Base-by-base conservation (phyloP, 805 yeast genomes). In the Debaryomyces prosopidis region DNA sequence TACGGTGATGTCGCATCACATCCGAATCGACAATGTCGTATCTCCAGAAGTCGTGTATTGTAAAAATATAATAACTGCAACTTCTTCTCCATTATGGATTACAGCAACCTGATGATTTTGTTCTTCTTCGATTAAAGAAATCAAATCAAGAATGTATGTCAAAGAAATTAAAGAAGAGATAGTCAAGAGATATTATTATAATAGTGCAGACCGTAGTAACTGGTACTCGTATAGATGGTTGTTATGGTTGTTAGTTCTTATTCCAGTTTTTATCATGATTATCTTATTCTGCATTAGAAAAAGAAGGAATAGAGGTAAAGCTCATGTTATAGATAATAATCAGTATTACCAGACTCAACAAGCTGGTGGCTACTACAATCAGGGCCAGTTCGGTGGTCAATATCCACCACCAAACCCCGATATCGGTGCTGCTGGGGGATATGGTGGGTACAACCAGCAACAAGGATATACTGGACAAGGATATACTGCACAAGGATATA, bases 311-410 rank as follows among this genome's bases (percentile, higher is more conserved):
- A 39, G 28, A 4, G 14, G 40, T n/a, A 19, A 16, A 20, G 42
- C 34, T 8, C 32, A 32, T 26, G 43, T 41, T 17, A 33, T 42
- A 12, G 43, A 42, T 15, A 53, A 51, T 33, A 43, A 50, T 40
- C 50, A 46, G 38, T 51, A 53, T 39, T 53, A 51, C 37, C 45
- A 53, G 17, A 40, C 50, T 15, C 50, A 49, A 26, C 51, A 50
- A 39, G 34, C 52, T 8, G 53, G 51, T 4, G 48, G 50, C 30
- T 41, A 42, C 19, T 43, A 45, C 38, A 16, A 28, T 36, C 20
- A 36, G 3, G 40, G 39, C 11, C 39, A 41, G n/a, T 32, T 28
- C 11, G 28, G 26, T 20, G 41, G 30, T 3, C 40, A 45, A 15
- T 31, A 31, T 30, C 43, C 39, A 4, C 39, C 40, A 36, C 32